phyloP scores from a whole-genome alignment of 805 yeast genomes.

The Spathaspora boniae region DNA sequence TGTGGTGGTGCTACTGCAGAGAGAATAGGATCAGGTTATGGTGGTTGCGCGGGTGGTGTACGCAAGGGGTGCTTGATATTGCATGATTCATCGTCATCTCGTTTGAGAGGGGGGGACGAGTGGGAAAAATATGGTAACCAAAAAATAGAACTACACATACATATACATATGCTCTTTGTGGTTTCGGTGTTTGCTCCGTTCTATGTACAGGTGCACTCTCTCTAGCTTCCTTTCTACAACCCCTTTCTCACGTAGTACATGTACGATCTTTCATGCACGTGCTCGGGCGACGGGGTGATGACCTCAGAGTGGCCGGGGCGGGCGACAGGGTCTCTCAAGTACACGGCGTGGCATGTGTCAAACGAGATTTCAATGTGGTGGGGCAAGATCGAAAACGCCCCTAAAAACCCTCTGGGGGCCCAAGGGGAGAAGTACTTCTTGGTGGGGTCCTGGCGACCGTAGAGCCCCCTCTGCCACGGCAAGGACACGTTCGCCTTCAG shows the following conservation, averaged over 20 bases:
- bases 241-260: slow-evolving; percentile 87
- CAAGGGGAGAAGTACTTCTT: slow-evolving; percentile 95
- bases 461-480: slow-evolving; percentile 79
- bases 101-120: neutral
- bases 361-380: slow-evolving; percentile 88
- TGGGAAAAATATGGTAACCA: neutral
- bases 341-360: slow-evolving; percentile 93
- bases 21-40: no score
- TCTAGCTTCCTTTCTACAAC: slow-evolving; percentile 44
- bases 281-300: slow-evolving; percentile 79
- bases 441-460: slow-evolving; percentile 72
- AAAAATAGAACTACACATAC: neutral
- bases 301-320: slow-evolving; percentile 97
- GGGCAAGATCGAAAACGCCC: slow-evolving; percentile 90
- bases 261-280: slow-evolving; percentile 88
- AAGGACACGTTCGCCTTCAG: slow-evolving; percentile 47
- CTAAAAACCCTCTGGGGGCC: slow-evolving; percentile 90
- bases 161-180: neutral
- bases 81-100: no score
- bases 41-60: no score
- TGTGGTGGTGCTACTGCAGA: no score
- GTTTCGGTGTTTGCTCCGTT: slow-evolving; percentile 2
- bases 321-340: slow-evolving; percentile 93
- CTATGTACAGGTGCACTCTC: slow-evolving; percentile 5
- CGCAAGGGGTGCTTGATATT: no score